Percentiles rank a stretch among this genome's conserved stretches.
These are phyloP conservation scores for Scenedesmus sp. DNA, from an alignment of 163 green algal genomes.

Conservation along the genomic window DNA sequence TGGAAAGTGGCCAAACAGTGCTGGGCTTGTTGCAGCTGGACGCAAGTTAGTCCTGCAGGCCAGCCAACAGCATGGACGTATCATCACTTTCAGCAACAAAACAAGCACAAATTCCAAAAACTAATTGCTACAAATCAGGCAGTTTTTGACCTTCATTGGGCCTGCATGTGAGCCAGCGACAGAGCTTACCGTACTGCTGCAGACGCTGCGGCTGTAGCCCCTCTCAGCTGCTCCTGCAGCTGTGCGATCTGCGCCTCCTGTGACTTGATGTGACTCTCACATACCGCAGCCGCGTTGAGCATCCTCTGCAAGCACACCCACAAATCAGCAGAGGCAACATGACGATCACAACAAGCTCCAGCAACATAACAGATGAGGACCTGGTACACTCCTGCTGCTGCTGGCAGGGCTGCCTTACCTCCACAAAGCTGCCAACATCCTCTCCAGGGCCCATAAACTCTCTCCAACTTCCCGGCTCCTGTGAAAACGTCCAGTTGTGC, in stretches of 20 bases:
- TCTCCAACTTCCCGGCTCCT: background rate
- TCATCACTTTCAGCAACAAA: too few species aligned
- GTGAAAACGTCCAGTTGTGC: background rate
- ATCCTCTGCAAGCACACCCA: conserved; percentile 22
- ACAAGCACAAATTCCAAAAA: too few species aligned
- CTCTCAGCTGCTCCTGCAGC: background rate
- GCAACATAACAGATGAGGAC: background rate
- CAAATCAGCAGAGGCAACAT: background rate
- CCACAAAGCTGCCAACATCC: background rate
- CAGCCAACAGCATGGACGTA: background rate
- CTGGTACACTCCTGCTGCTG: background rate
- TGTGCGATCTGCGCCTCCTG: background rate
- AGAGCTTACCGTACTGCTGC: background rate
- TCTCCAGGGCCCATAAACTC: background rate
- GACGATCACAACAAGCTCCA: background rate
- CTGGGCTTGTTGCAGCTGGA: background rate
- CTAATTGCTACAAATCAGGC: too few species aligned
- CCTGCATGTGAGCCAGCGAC: too few species aligned
- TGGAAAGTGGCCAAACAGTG: background rate
- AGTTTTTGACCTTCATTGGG: too few species aligned
- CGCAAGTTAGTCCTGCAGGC: background rate
- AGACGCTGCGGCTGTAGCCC: background rate
- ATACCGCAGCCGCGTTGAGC: background rate
- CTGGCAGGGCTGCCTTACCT: background rate
- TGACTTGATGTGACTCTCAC: background rate